Evolutionary conservation across 2,329 filamentous ascomycete genomes (phyloP), one percentile per base, ranked within the genome.

Genomic region (Achaetomium macrosporum): DNA sequence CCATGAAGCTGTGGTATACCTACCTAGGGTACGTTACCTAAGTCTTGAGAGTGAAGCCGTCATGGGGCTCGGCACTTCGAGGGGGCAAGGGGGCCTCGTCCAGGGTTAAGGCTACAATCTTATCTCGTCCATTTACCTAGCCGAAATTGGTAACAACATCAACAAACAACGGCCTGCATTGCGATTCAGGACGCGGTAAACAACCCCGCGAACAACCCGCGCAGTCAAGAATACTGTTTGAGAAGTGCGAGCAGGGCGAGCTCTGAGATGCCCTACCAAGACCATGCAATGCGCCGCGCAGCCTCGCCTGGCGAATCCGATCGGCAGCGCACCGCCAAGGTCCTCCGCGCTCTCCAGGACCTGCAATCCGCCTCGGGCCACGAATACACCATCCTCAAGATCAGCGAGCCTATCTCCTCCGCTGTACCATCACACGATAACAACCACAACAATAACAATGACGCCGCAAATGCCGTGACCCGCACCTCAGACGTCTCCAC

Each of bases 401-500:
- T 93, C 63, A 87, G 85, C 66, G 87, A 90, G 64, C 84, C 87
- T 33, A 83, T 92, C 46, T 79, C 81, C 39, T 77, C 78, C 42
- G 75, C 79, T 47, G 65, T 75, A 13, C 19, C 50, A 3, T 31
- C 41, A 20, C 61, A 72, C 30, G 68, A 72, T 61, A 67, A n/a
- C 59, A 70, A 57, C 47, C 61, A 63, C 37, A 62, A 68, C 59
- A 65, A 44, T 59, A 70, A 57, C 3, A 37, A 29, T 12, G 17
- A 16, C 57, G 4, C 35, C 35, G 35, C 15, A 37, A 64, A 42
- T 59, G 70, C 70, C 67, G 64, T 10, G 63, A 65, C 56, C 78
- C 77, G 86, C 57, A 83, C 77, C 31, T 95, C 89, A 4, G 88
- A 93, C 69, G 82, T 83, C 43, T 90, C 87, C 33, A 78, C 76